phyloP scores from a whole-genome alignment of 129 eudicot genomes.

The Ambrosia trifida region DNA sequence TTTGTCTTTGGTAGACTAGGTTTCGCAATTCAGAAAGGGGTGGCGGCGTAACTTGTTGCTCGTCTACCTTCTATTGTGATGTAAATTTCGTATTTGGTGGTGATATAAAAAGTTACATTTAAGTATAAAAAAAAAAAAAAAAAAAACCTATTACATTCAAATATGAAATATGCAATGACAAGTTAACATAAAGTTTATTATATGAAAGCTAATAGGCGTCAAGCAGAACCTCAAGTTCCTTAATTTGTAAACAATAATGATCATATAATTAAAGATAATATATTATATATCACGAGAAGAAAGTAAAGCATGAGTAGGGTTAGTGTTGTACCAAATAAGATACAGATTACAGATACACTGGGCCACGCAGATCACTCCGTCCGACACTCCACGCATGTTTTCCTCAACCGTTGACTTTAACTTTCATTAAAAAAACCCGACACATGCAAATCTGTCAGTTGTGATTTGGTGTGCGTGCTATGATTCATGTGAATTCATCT shows the following conservation, averaged over 20 bases:
- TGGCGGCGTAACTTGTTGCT: too few species aligned
- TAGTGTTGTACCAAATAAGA: neutral
- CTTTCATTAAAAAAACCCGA: neutral
- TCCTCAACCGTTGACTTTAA: constrained; percentile 25
- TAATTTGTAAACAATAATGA: neutral
- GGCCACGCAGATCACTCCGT: constrained; percentile 31
- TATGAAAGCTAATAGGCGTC: neutral
- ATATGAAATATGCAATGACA: neutral
- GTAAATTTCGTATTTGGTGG: too few species aligned
- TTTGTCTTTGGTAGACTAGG: too few species aligned
- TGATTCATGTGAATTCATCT: neutral
- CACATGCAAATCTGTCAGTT: neutral
- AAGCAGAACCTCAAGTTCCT: neutral
- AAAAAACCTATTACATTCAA: too few species aligned
- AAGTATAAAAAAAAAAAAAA: too few species aligned
- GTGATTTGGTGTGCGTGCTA: neutral
- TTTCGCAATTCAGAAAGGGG: too few species aligned
- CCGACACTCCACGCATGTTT: constrained; percentile 28
- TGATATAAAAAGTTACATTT: too few species aligned
- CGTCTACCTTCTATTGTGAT: too few species aligned
- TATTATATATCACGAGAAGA: neutral
- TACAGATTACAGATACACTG: neutral
- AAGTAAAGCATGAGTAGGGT: neutral
- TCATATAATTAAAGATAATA: neutral
- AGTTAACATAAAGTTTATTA: neutral